These are phyloP conservation scores for Saccharomycopsis guyanensis DNA, from an alignment of 805 yeast genomes.

Conservation along the genomic window DNA sequence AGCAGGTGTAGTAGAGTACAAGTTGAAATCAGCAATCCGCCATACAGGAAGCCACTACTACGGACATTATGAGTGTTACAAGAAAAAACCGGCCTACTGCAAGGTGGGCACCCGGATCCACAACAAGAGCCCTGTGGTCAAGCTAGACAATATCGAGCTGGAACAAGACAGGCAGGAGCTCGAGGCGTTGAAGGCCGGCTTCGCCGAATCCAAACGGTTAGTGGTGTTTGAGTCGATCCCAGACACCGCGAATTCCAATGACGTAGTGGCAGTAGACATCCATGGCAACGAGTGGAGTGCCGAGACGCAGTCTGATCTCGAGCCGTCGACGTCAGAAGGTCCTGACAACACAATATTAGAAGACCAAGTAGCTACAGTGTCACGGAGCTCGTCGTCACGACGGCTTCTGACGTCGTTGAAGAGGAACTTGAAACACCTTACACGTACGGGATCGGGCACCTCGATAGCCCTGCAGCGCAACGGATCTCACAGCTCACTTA, in stretches of 20 bases:
- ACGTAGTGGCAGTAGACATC: conserved; percentile 18
- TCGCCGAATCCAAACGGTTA: not conserved
- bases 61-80: conserved; percentile 89
- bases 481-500: not conserved
- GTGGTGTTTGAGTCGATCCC: conserved; percentile 4
- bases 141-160: conserved; percentile 16
- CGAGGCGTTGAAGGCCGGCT: not conserved
- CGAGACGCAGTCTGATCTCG: conserved; percentile 5
- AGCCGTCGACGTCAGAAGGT: not conserved
- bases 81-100: conserved; percentile 52
- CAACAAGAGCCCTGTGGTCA: conserved; percentile 28
- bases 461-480: not conserved
- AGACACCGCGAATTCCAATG: not conserved
- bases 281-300: conserved; percentile 6
- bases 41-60: conserved; percentile 84
- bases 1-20: conserved; percentile 36
- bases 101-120: conserved; percentile 23
- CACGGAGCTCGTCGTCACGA: not conserved
- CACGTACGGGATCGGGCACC: not conserved
- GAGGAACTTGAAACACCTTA: conserved; percentile 15
- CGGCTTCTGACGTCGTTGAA: not conserved
- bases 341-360: not conserved
- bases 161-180: conserved; percentile 10
- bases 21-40: conserved; percentile 63
- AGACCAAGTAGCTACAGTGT: not conserved